Evolutionary conservation across 306 rosid genomes (phyloP).

Genomic region (Dryas octopetala): DNA sequence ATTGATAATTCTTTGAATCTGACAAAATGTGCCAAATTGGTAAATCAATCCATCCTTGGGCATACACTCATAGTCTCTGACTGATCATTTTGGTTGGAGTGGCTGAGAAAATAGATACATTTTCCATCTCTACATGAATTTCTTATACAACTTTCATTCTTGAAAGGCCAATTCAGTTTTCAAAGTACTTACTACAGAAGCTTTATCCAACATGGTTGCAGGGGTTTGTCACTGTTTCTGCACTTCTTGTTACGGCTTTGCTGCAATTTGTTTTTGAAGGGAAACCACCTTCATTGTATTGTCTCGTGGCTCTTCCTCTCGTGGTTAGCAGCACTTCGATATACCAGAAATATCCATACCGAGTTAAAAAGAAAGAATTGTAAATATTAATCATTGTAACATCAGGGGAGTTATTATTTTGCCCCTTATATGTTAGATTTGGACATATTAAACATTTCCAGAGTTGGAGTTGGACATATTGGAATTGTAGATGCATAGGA

Average conservation of each 20-base stretch:
- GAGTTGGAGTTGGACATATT: conserved; percentile 9
- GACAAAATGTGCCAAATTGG: background rate
- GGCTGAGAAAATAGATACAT: conserved; percentile 3
- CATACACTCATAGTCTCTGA: background rate
- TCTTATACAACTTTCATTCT: background rate
- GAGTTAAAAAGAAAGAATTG: conserved; percentile 59
- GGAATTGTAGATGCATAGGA: conserved; percentile 38
- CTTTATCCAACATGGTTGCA: conserved; percentile 45
- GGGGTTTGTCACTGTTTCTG: conserved; percentile 98
- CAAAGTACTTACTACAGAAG: background rate
- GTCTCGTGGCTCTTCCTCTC: conserved; percentile 86
- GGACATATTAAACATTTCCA: too few relatives aligned
- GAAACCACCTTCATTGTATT: conserved; percentile 78
- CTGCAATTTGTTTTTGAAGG: conserved; percentile 96
- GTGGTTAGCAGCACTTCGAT: conserved; percentile 79
- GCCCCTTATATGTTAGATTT: conserved; percentile 4
- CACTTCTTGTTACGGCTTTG: conserved; percentile 85
- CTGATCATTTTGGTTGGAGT: conserved; percentile 17
- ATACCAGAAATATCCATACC: conserved; percentile 87
- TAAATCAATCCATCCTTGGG: conserved; percentile 1
- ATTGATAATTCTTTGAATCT: background rate
- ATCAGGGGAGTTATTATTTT: conserved; percentile 23
- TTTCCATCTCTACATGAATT: background rate
- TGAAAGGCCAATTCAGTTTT: background rate
- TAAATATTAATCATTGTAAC: conserved; percentile 29